Percentiles rank a stretch among this genome's conserved stretches.
phyloP scores from a whole-genome alignment of 2,329 filamentous ascomycete species.

The Cyphellophora attinorum region DNA sequence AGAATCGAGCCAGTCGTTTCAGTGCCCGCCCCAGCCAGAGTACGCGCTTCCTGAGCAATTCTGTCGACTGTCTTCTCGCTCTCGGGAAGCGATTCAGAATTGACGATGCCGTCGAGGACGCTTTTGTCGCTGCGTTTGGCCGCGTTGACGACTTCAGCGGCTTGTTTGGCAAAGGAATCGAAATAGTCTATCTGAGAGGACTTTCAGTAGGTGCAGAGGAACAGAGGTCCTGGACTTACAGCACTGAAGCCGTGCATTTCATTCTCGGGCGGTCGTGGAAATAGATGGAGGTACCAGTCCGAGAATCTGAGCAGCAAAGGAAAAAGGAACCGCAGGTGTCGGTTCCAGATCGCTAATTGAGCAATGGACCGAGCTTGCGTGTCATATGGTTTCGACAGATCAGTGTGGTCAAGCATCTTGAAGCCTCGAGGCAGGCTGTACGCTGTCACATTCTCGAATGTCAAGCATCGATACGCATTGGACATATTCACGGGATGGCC shows the following conservation, averaged over 20 bases:
- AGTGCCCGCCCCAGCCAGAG: slow-evolving; percentile 15
- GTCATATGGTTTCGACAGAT: slow-evolving; percentile 16
- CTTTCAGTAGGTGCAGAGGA: no score
- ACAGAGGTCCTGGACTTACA: slow-evolving; percentile 6
- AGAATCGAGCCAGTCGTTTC: slow-evolving; percentile 16
- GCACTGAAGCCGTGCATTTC: no score
- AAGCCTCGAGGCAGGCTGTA: slow-evolving; percentile 16
- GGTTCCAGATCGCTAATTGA: slow-evolving; percentile 14
- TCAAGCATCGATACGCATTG: slow-evolving; percentile 16
- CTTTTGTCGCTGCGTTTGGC: slow-evolving; percentile 17
- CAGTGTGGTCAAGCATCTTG: slow-evolving; percentile 13
- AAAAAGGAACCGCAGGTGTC: slow-evolving; percentile 16
- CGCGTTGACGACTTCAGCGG: slow-evolving; percentile 1
- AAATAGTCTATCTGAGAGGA: no score
- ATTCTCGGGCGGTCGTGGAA: no score
- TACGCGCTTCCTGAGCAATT: slow-evolving; percentile 18
- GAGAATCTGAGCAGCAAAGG: slow-evolving; percentile 14
- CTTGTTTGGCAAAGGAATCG: no score
- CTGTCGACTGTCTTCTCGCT: slow-evolving; percentile 23
- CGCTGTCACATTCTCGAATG: slow-evolving; percentile 14
- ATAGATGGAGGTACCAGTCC: no score
- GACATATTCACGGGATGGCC: slow-evolving; percentile 15
- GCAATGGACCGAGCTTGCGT: slow-evolving; percentile 12
- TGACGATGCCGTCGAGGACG: slow-evolving; percentile 15
- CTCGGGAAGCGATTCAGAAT: slow-evolving; percentile 22